Conservation (phyloP, 257 asterid genomes). For the Leonotis leonurus region DNA sequence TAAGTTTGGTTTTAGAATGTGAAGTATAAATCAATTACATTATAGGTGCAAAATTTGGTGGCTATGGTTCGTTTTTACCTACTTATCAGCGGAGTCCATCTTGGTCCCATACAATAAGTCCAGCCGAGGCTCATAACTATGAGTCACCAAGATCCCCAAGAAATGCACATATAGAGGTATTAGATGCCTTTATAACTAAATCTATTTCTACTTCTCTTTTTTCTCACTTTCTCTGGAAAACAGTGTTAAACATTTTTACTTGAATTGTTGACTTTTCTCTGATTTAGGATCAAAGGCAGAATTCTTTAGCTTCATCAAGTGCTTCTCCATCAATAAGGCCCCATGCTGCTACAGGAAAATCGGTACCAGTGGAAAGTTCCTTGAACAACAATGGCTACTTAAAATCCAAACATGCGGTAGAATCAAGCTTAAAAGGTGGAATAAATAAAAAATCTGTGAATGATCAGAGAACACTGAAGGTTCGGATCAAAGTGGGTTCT, state of each 20-base stretch:
- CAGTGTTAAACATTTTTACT: neutral
- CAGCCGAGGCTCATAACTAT: slow-evolving; percentile 41
- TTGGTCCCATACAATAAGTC: slow-evolving; percentile 52
- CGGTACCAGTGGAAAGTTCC: slow-evolving; percentile 30
- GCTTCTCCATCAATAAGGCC: slow-evolving; percentile 48
- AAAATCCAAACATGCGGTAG: slow-evolving; percentile 38
- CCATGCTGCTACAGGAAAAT: slow-evolving; percentile 38
- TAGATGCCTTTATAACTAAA: slow-evolving; percentile 13
- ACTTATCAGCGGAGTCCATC: slow-evolving; percentile 78
- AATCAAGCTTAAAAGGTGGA: slow-evolving; percentile 39
- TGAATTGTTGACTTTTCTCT: slow-evolving; percentile 29
- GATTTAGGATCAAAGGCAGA: slow-evolving; percentile 59
- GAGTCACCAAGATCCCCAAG: slow-evolving; percentile 42
- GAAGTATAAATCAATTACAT: slow-evolving; percentile 32
- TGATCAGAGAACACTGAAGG: slow-evolving; percentile 68
- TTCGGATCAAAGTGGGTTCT: slow-evolving; percentile 81
- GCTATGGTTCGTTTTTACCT: slow-evolving; percentile 96
- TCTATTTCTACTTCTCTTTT: neutral
- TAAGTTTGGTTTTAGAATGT: slow-evolving; percentile 14
- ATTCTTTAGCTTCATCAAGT: slow-evolving; percentile 43
- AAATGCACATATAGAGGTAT: slow-evolving; percentile 59
- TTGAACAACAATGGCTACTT: slow-evolving; percentile 27
- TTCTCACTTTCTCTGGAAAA: neutral
- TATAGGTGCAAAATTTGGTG: slow-evolving; percentile 93
- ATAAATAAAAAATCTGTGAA: slow-evolving; percentile 29